Percentiles rank a stretch among this genome's conserved stretches.
phyloP scores from a whole-genome alignment of 768 basidiomycete genomes.

The Trichaptum fuscoviolaceum region DNA sequence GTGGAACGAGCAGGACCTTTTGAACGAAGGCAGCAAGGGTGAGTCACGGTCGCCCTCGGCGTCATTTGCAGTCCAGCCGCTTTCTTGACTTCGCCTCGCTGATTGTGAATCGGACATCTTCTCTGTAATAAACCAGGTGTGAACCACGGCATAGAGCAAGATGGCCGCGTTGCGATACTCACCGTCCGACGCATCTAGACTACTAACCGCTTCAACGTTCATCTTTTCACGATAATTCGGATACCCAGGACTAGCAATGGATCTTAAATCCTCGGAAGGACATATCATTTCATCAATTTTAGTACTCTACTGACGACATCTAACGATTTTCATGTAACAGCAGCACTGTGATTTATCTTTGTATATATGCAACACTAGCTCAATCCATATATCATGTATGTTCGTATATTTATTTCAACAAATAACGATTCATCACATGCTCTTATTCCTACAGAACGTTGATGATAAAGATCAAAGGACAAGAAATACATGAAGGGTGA shows the following conservation, averaged over 20 bases:
- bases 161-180: slow-evolving; percentile 75
- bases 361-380: neutral
- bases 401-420: too few relatives aligned
- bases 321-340: neutral
- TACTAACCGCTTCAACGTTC: neutral
- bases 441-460: too few relatives aligned
- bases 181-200: slow-evolving; percentile 50
- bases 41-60: slow-evolving; percentile 13
- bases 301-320: neutral
- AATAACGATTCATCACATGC: too few relatives aligned
- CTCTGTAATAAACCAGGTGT: slow-evolving; percentile 43
- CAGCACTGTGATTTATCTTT: neutral
- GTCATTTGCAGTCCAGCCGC: neutral
- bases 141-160: slow-evolving; percentile 77
- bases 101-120: neutral
- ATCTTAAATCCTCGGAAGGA: neutral
- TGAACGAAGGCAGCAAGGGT: slow-evolving; percentile 69
- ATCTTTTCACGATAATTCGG: neutral
- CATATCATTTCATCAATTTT: neutral
- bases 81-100: neutral
- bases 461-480: neutral
- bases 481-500: too few relatives aligned
- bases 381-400: neutral
- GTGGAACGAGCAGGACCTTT: slow-evolving; percentile 58
- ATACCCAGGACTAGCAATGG: neutral